Percentiles rank a stretch among this genome's conserved stretches.
Evolutionary conservation across 2,329 filamentous ascomycete species (phyloP).

Genomic region (Trichoderma polysporum): DNA sequence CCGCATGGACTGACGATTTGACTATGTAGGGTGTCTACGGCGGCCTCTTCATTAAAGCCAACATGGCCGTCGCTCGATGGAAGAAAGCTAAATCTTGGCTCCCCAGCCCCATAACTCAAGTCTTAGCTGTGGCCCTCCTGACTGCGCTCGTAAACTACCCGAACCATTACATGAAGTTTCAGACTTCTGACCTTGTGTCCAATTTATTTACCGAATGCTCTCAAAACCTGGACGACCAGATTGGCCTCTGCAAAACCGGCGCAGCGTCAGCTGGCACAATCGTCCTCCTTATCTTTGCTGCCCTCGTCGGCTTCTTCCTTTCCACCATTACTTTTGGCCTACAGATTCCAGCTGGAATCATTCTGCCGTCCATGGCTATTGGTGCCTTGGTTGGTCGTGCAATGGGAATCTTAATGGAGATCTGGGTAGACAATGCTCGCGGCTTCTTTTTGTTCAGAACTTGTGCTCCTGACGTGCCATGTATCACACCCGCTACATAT

Average conservation of each 20-base stretch:
- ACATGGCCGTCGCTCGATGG: constrained; percentile 83
- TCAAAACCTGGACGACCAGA: constrained; percentile 76
- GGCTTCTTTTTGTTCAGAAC: constrained; percentile 72
- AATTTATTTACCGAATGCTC: constrained; percentile 90
- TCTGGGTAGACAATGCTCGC: constrained; percentile 79
- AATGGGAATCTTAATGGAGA: constrained; percentile 83
- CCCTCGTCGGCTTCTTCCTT: constrained; percentile 80
- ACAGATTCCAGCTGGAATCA: constrained; percentile 91
- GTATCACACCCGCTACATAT: constrained; percentile 92
- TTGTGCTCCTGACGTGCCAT: constrained; percentile 82
- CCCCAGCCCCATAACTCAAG: constrained; percentile 74
- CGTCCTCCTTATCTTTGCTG: constrained; percentile 76
- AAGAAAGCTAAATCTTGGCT: constrained; percentile 66
- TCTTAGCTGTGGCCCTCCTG: constrained; percentile 72
- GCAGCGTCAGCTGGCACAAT: constrained; percentile 80
- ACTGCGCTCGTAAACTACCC: constrained; percentile 93
- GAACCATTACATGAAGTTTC: constrained; percentile 93
- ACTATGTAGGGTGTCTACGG: constrained; percentile 76
- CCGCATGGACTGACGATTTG: not conserved
- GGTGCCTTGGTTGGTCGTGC: constrained; percentile 88
- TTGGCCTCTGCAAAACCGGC: constrained; percentile 87
- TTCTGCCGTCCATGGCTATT: constrained; percentile 93
- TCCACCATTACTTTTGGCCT: constrained; percentile 88
- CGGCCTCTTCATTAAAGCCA: constrained; percentile 89
- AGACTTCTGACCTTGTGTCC: constrained; percentile 87